A percentile compares a stretch with the other conserved stretches of the same genome.
Evolutionary conservation across 352 stramenopile species (phyloP).

Genomic region (Thraustotheca clavata): DNA sequence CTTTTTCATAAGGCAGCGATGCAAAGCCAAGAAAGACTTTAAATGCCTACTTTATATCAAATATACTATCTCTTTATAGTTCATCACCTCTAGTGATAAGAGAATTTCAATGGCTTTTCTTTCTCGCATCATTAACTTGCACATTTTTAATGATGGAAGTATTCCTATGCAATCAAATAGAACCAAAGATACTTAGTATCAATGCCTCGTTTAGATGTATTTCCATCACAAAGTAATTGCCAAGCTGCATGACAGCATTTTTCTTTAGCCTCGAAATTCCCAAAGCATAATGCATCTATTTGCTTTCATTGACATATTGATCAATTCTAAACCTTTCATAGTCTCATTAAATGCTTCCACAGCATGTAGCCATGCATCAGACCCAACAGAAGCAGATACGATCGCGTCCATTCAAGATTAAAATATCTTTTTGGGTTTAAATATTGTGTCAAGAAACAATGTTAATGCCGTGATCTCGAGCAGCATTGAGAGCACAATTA

Average conservation of each 20-base stretch:
- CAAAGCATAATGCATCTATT: too few species aligned
- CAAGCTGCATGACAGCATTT: too few species aligned
- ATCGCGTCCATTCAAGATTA: neutral
- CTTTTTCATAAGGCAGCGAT: neutral
- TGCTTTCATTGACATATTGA: too few species aligned
- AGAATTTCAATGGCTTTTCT: neutral
- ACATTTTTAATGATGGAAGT: neutral
- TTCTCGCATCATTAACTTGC: slow-evolving; percentile 14
- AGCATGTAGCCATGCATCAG: neutral
- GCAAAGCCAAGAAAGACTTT: neutral
- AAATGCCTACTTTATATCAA: slow-evolving; percentile 5
- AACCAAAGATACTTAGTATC: too few species aligned
- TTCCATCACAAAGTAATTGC: neutral
- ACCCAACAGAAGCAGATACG: neutral
- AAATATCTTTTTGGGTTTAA: neutral
- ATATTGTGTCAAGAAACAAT: neutral
- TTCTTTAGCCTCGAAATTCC: too few species aligned
- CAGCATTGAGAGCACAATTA: neutral
- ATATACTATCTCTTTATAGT: neutral
- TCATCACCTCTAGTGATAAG: neutral
- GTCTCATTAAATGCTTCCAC: neutral
- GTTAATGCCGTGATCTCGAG: neutral
- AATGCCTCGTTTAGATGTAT: too few species aligned
- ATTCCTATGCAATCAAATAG: too few species aligned
- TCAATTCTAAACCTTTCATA: neutral